phyloP scores from a whole-genome alignment of 805 yeast genomes.

The Candida gorgasii region DNA sequence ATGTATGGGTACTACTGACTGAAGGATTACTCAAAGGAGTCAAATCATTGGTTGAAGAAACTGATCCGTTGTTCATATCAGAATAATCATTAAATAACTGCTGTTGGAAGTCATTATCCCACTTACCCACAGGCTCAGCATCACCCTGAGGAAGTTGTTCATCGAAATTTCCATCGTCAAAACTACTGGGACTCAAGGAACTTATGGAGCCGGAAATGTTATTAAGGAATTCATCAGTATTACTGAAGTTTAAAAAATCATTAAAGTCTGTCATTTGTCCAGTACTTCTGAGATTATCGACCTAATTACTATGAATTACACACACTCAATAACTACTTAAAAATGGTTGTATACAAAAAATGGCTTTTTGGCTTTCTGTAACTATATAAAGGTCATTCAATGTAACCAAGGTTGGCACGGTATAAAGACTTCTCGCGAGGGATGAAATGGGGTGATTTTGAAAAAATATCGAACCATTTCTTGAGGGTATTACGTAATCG shows the following conservation, averaged over 20 bases:
- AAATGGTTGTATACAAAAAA: background rate
- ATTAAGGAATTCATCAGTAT: slow-evolving; percentile 31
- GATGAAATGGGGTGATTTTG: slow-evolving; percentile 3
- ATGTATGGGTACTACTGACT: slow-evolving; percentile 23
- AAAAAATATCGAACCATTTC: slow-evolving; percentile 3
- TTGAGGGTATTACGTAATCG: background rate
- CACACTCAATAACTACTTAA: background rate
- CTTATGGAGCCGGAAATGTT: slow-evolving; percentile 25
- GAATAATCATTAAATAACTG: slow-evolving; percentile 8
- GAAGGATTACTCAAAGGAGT: slow-evolving; percentile 22
- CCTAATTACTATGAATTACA: too few relatives aligned
- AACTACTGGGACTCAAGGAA: slow-evolving; percentile 20
- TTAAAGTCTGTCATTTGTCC: slow-evolving; percentile 5
- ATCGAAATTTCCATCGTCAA: slow-evolving; percentile 6
- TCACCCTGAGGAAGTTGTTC: slow-evolving; percentile 1
- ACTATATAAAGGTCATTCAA: slow-evolving; percentile 1
- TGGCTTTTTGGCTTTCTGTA: background rate
- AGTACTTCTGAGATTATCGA: too few relatives aligned
- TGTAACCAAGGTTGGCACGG: background rate
- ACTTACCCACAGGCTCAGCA: background rate
- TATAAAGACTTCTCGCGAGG: too few relatives aligned
- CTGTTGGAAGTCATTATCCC: slow-evolving; percentile 6
- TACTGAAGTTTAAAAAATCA: slow-evolving; percentile 26
- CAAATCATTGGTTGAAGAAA: slow-evolving; percentile 15
- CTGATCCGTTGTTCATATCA: slow-evolving; percentile 4